Conservation (phyloP, 1,284 basidiomycete genomes). For the Tylopilus sp. region DNA sequence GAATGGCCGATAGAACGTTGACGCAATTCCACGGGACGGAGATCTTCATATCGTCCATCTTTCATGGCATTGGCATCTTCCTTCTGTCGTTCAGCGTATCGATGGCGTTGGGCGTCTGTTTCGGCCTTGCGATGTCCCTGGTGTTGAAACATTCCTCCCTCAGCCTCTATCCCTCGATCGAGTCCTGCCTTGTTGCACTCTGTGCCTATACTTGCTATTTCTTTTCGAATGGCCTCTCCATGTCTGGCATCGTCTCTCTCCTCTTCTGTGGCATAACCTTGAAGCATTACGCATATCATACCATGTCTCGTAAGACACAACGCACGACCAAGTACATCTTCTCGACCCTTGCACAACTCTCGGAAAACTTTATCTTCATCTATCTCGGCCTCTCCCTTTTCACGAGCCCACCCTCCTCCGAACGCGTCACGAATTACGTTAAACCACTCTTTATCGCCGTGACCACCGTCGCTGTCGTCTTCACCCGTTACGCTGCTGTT, state of each 20-base stretch:
- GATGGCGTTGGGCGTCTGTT: conserved; percentile 89
- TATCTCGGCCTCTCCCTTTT: conserved; percentile 97
- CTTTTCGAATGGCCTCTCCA: conserved; percentile 91
- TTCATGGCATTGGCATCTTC: conserved; percentile 96
- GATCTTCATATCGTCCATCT: conserved; percentile 85
- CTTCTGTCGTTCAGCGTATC: conserved; percentile 92
- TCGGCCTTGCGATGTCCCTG: conserved; percentile 88
- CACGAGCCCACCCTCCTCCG: conserved; percentile 73
- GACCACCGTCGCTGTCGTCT: conserved; percentile 86
- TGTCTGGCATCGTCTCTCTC: conserved; percentile 97
- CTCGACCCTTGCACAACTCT: conserved; percentile 86
- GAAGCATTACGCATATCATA: conserved; percentile 99
- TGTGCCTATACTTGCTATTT: conserved; percentile 98
- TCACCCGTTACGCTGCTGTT: conserved; percentile 93
- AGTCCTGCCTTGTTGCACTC: conserved; percentile 92
- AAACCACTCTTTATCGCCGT: conserved; percentile 95
- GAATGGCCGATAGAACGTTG: conserved; percentile 63
- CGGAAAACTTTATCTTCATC: conserved; percentile 99
- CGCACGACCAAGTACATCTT: conserved; percentile 96
- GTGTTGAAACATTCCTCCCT: conserved; percentile 95
- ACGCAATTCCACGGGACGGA: conserved; percentile 90
- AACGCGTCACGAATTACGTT: conserved; percentile 80
- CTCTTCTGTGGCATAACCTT: conserved; percentile 99
- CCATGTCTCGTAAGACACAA: conserved; percentile 95
- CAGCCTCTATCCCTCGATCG: conserved; percentile 84